phyloP scores from a whole-genome alignment of 495 filamentous ascomycete genomes.

The Xanthoparmelia taractica region DNA sequence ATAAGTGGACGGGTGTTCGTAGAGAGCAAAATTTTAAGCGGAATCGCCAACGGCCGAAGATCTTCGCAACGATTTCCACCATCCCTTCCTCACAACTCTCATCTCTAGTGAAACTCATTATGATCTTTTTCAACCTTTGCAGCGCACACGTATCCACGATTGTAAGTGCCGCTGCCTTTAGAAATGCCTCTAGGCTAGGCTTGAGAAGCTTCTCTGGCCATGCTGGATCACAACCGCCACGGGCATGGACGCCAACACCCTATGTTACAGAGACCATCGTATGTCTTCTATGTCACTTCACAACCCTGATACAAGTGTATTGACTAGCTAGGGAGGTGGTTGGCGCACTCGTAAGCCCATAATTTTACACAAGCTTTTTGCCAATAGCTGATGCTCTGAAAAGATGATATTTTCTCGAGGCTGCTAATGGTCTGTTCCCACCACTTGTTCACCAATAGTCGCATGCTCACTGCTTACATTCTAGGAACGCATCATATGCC shows the following conservation, averaged over 20 bases:
- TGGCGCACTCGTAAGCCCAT: slow-evolving; percentile 69
- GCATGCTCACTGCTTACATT: slow-evolving; percentile 13
- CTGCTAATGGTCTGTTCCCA: slow-evolving; percentile 54
- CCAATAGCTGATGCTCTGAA: slow-evolving; percentile 25
- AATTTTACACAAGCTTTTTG: slow-evolving; percentile 27
- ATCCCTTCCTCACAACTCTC: not conserved
- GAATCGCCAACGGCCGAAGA: no score
- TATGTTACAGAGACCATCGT: slow-evolving; percentile 77
- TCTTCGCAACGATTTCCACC: not conserved
- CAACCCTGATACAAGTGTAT: slow-evolving; percentile 20
- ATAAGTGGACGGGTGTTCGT: no score
- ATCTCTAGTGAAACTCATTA: not conserved
- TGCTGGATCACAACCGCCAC: slow-evolving; percentile 36
- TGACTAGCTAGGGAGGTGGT: slow-evolving; percentile 65
- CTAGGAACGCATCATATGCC: slow-evolving; percentile 88
- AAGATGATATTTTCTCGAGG: slow-evolving; percentile 80
- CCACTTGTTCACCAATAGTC: not conserved
- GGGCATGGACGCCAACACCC: slow-evolving; percentile 57
- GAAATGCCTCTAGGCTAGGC: slow-evolving; percentile 27
- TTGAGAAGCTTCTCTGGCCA: slow-evolving; percentile 34
- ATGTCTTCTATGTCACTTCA: slow-evolving; percentile 32
- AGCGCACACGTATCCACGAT: slow-evolving; percentile 4
- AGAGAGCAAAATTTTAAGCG: no score
- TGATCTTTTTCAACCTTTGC: slow-evolving; percentile 5
- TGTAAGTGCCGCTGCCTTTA: slow-evolving; percentile 31